Percentiles rank a stretch among this genome's conserved stretches.
Evolutionary conservation across 1,139 yeast species (phyloP).

Genomic region (Blastobotrys ciferrii): DNA sequence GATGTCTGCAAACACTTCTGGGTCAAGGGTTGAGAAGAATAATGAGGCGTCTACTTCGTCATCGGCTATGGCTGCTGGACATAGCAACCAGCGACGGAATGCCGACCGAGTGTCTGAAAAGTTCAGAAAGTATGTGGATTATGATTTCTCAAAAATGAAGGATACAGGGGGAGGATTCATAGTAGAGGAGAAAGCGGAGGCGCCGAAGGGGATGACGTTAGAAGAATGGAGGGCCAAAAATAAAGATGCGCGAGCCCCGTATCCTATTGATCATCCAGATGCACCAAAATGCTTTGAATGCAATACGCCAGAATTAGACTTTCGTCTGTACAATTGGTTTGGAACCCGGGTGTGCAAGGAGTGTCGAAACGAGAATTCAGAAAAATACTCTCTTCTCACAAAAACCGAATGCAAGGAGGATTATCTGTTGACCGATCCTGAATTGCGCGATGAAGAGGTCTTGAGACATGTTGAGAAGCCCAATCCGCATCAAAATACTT

Average conservation of each 20-base stretch:
- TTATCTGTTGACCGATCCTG: slow-evolving; percentile 89
- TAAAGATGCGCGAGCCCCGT: slow-evolving; percentile 25
- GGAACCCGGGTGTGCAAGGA: slow-evolving; percentile 71
- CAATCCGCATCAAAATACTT: slow-evolving; percentile 88
- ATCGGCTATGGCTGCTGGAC: not conserved
- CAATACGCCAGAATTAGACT: slow-evolving; percentile 69
- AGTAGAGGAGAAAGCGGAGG: slow-evolving; percentile 43
- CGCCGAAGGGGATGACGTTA: slow-evolving; percentile 47
- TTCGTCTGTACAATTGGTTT: slow-evolving; percentile 65
- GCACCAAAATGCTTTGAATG: slow-evolving; percentile 84
- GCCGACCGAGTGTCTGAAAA: slow-evolving; percentile 29
- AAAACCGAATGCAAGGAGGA: slow-evolving; percentile 95
- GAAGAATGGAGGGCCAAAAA: slow-evolving; percentile 80
- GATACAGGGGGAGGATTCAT: slow-evolving; percentile 87
- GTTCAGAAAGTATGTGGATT: slow-evolving; percentile 72
- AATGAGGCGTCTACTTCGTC: not conserved
- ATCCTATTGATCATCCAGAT: slow-evolving; percentile 49
- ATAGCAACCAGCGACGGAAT: slow-evolving; percentile 9
- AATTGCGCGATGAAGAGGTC: slow-evolving; percentile 64
- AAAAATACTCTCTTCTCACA: slow-evolving; percentile 84
- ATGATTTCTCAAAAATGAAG: slow-evolving; percentile 84
- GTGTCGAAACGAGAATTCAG: slow-evolving; percentile 72
- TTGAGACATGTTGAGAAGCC: slow-evolving; percentile 83
- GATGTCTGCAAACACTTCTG: slow-evolving; percentile 1
- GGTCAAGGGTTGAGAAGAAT: slow-evolving; percentile 1